Percentiles rank a stretch among this genome's conserved stretches.
phyloP scores from a whole-genome alignment of 1,284 basidiomycete genomes.

The Retiboletus flavoniger region DNA sequence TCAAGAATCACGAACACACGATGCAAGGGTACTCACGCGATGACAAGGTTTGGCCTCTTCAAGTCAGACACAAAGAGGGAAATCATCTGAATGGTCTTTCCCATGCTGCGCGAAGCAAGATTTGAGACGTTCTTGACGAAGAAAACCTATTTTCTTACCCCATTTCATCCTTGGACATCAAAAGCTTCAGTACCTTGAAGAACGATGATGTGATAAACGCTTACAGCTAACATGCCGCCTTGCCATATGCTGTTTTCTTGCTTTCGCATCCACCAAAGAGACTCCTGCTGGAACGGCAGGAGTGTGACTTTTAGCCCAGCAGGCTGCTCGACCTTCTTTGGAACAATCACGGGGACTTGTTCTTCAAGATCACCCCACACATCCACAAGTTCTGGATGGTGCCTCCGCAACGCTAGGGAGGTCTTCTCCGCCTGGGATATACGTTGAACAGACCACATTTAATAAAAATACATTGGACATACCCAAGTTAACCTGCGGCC shows the following conservation, averaged over 20 bases:
- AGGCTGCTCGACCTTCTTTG: constrained; percentile 78
- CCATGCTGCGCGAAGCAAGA: constrained; percentile 66
- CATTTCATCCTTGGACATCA: constrained; percentile 75
- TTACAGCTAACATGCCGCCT: constrained; percentile 90
- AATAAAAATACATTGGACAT: constrained; percentile 17
- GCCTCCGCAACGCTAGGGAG: constrained; percentile 57
- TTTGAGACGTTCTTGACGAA: constrained; percentile 6
- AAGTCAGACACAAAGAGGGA: constrained; percentile 81
- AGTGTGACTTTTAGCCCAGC: constrained; percentile 71
- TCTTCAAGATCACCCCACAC: constrained; percentile 88
- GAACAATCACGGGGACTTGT: constrained; percentile 61
- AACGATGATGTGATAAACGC: constrained; percentile 28
- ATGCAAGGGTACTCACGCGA: constrained; percentile 62
- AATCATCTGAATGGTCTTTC: constrained; percentile 98
- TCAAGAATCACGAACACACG: neutral
- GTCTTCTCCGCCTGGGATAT: constrained; percentile 70
- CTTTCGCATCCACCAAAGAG: constrained; percentile 92
- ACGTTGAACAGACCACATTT: neutral
- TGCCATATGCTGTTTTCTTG: constrained; percentile 89
- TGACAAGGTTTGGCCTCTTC: constrained; percentile 82
- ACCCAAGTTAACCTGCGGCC: constrained; percentile 73
- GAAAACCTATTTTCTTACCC: constrained; percentile 50
- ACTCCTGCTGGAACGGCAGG: constrained; percentile 87
- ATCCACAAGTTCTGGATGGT: constrained; percentile 77
- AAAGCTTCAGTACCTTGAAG: constrained; percentile 2